Evolutionary conservation across 495 filamentous ascomycete species (phyloP), one percentile per base, ranked within the genome.

Genomic region (Penicillium goetzii): DNA sequence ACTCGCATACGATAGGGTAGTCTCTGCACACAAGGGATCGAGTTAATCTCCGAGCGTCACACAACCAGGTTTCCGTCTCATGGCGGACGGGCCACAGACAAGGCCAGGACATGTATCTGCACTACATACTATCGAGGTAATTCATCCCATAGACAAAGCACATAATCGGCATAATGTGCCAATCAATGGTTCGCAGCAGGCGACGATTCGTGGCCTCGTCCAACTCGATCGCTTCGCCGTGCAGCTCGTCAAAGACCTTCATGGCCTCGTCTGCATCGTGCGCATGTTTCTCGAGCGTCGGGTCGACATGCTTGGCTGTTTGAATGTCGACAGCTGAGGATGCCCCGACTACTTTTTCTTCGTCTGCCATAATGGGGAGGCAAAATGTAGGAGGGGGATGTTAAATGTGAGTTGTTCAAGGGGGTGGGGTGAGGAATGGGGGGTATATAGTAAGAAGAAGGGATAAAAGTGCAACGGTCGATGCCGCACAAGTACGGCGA

Each of bases 141-240:
- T 89, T 86, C 74, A 89, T 81, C 7, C 85, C 85, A 61, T 89
- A 89, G 9, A 88, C 77, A 43, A 84, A 68, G 58, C 86, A 89
- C 68, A 89, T 74, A 50, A 85, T 79, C 0, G 87, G 87, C 84
- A 89, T 86, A 61, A 89, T 69, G 64, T 87, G 80, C 70, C 76
- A 77, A 63, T 89, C 87, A 56, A 89, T 89, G 28, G 78, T 85
- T 23, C 73, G 69, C 28, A 89, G 61, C 15, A 89, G 62, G 17
- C 78, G 79, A 56, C 78, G 83, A 58, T 85, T 88, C 4, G 84
- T 86, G 38, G 76, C 74, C 60, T 81, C 85, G 40, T 84, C 84
- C n/a, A 88, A 68, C 26, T 79, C 70, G 38, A 87, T 74, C 0
- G 75, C 49, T 63, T 85, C 78, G 2, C 84, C 84, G 19, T 80